Conservation (phyloP, 192 early-diverging fungal genomes). For the Coemansia sp. region DNA sequence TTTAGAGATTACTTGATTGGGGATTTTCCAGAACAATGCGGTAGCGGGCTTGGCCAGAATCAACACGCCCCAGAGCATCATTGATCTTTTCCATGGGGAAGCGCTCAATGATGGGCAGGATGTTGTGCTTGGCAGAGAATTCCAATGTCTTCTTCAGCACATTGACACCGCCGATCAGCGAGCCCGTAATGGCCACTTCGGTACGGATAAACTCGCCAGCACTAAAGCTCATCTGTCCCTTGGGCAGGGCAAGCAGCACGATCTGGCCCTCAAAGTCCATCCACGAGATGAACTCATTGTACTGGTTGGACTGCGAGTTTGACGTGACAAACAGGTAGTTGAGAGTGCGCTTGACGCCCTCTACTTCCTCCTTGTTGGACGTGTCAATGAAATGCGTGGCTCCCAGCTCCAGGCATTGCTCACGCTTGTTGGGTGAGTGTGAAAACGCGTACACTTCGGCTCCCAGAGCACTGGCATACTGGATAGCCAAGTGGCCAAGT, state of each 20-base stretch:
- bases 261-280: conserved; percentile 53
- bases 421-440: conserved; percentile 55
- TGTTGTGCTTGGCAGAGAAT: conserved; percentile 65
- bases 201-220: conserved; percentile 37
- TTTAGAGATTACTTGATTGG: conserved; percentile 1
- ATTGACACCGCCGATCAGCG: conserved; percentile 61
- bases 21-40: conserved; percentile 58
- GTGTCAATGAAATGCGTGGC: conserved; percentile 57
- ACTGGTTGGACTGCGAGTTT: conserved; percentile 30
- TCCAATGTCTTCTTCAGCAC: conserved; percentile 64
- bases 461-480: conserved; percentile 57
- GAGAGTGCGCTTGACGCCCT: conserved; percentile 24
- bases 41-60: conserved; percentile 60
- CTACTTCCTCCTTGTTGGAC: conserved; percentile 21
- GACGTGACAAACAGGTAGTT: conserved; percentile 45
- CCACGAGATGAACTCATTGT: conserved; percentile 34
- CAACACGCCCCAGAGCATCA: conserved; percentile 60
- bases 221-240: conserved; percentile 47
- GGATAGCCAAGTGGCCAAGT: conserved; percentile 69
- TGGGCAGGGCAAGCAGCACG: conserved; percentile 54
- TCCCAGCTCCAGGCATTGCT: conserved; percentile 59
- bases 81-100: conserved; percentile 60
- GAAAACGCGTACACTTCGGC: conserved; percentile 58
- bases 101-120: conserved; percentile 66
- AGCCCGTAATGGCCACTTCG: conserved; percentile 58